Evolutionary conservation across 345 rosid species (phyloP), one percentile per base, ranked within the genome.

Genomic region (thale cress (Arabidopsis thaliana)): DNA sequence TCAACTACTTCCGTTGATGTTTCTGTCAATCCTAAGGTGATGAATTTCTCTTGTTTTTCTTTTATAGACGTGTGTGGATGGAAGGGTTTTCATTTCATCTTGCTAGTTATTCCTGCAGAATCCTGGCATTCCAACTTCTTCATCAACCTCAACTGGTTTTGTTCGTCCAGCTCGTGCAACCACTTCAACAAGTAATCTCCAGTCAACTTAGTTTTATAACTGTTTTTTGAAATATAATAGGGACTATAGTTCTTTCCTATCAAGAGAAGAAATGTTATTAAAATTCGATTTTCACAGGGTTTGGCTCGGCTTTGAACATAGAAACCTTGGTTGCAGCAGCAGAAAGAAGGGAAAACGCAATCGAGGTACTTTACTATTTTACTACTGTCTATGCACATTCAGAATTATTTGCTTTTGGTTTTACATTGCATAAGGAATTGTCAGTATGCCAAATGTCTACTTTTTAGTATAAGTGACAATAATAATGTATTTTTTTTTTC

Each of bases 271-370:
- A 11, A 52, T 69, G 41, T 72, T 69, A 44, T 59, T 24, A 22
- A 55, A 30, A 37, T 45, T 51, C 45, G 8, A 72, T 41, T 72
- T 8, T 42, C 80, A 59, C 80, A 95, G 99, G 93, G 76, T 95
- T 94, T 85, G 97, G 99, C 74, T 92, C 99, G 69, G 93, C 99
- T 45, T 77, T 95, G 89, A 95, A 89, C 83, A 90, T 95, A 67
- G 99, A 89, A 83, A 95, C 99, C 59, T 86, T 95, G 46, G 92
- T 88, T 74, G 96, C 97, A 81, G 99, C 99, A 65, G 97, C 97
- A 20, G 97, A 90, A 85, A 88, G 97, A 81, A 88, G 97, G 65
- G 92, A 90, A 56, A 86, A 86, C 33, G 93, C 88, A 50, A 84
- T 94, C 65, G 97, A 94, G 97, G 99, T 94, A 84, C 58, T 8